phyloP scores from a whole-genome alignment of 1,139 yeast species.

The Dujonia santamariae region DNA sequence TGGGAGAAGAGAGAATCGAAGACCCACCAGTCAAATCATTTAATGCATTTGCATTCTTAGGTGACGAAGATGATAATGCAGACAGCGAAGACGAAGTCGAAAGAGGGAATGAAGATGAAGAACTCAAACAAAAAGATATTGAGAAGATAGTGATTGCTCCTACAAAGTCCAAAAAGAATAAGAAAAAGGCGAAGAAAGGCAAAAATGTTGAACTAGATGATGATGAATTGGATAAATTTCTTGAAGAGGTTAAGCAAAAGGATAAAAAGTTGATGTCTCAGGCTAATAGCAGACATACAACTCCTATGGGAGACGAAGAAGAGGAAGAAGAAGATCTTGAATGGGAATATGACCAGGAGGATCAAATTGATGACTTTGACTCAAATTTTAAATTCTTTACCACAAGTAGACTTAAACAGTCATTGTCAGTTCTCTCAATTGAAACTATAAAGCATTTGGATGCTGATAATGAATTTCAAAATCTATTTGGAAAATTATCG shows the following conservation, averaged over 20 bases:
- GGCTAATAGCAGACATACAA: no score
- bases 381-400: conserved; percentile 47
- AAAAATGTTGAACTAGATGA: conserved; percentile 20
- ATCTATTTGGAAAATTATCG: conserved; percentile 72
- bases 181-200: conserved; percentile 13
- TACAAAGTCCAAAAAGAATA: conserved; percentile 14
- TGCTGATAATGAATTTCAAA: conserved; percentile 75
- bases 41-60: conserved; percentile 56
- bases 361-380: conserved; percentile 35
- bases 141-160: conserved; percentile 8
- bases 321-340: conserved; percentile 27
- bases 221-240: conserved; percentile 40
- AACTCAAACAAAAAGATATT: conserved; percentile 4
- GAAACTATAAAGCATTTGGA: conserved; percentile 57
- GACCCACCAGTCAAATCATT: conserved; percentile 21
- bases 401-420: conserved; percentile 33
- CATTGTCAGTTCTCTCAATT: conserved; percentile 41
- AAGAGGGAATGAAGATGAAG: conserved; percentile 12
- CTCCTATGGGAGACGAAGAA: conserved; percentile 10
- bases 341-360: conserved; percentile 28
- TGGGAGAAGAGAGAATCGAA: conserved; percentile 12
- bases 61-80: conserved; percentile 21
- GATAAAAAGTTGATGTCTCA: conserved; percentile 23
- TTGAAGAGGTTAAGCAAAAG: conserved; percentile 31
- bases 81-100: conserved; percentile 10